phyloP scores from a whole-genome alignment of 441 rosid genomes.

The Euphorbia celastroides region DNA sequence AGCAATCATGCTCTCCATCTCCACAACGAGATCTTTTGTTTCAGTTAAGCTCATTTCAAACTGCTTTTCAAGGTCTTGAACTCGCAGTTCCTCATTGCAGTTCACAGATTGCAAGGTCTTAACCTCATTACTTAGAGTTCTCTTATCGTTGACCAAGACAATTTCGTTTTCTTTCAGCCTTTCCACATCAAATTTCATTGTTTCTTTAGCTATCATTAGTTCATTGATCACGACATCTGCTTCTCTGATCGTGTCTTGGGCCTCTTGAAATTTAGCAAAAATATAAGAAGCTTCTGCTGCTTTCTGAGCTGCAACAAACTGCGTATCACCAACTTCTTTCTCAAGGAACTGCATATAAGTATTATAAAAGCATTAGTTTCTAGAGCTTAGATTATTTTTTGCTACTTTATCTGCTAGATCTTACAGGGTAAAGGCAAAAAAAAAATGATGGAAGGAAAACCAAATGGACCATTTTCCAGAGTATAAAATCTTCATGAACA shows the following conservation, averaged over 20 bases:
- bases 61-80: slow-evolving; percentile 61
- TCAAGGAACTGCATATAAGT: slow-evolving; percentile 59
- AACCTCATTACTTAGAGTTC: slow-evolving; percentile 42
- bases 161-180: slow-evolving; percentile 45
- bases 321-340: slow-evolving; percentile 67
- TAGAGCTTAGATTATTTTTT: not conserved
- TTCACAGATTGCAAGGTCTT: slow-evolving; percentile 53
- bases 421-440: not conserved
- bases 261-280: slow-evolving; percentile 86
- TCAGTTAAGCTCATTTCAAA: slow-evolving; percentile 53
- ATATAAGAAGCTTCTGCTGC: slow-evolving; percentile 63
- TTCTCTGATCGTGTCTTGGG: slow-evolving; percentile 78
- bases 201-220: slow-evolving; percentile 73
- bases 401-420: not conserved
- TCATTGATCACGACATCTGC: slow-evolving; percentile 85
- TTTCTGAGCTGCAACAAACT: slow-evolving; percentile 56
- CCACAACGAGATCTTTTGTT: slow-evolving; percentile 47
- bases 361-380: slow-evolving; percentile 3
- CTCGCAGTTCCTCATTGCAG: slow-evolving; percentile 44
- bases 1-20: slow-evolving; percentile 53
- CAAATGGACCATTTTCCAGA: not conserved
- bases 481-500: not conserved
- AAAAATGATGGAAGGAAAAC: not conserved
- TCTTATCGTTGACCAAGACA: slow-evolving; percentile 51
- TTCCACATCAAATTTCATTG: slow-evolving; percentile 58